Base-by-base conservation (phyloP, 441 rosid genomes). In the Erysimum cheiri region DNA sequence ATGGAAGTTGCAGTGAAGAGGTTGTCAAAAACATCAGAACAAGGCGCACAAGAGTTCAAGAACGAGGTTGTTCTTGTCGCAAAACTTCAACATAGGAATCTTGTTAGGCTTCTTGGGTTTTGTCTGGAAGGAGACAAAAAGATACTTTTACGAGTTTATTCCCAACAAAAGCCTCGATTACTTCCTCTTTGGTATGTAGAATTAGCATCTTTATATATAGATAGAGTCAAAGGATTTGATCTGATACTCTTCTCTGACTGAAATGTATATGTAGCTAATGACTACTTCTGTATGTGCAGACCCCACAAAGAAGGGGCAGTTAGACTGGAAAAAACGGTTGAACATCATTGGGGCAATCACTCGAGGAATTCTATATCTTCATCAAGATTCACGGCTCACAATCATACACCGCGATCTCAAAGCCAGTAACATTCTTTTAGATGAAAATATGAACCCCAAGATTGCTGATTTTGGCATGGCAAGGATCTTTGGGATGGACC, bases 391-490 rank as follows among this genome's bases (percentile, higher is more conserved):
- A 58, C 77, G 70, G 0, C 81, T 78, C 0, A 69, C 70, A 75
- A 81, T 83, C 33, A 83, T 83, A 29, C 85, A 85, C 2, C 81
- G 88, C 0, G 88, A 85, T 58, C 75, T 85, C 6, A 85, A 85
- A 75, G 78, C 85, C 0, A 71, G 79, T 43, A 85, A 85, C 53
- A 31, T 85, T 31, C 69, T 83, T 4, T 39, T 85, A 35, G 86
- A 84, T 39, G 57, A 8, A 0, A 71, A 85, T 24, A 77, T 85
- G 87, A 82, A 79, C 40, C 83, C 84, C 0, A 83, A 85, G 71
- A 71, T 85, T 44, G 73, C 83, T 2, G 87, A 85, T 73, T 85
- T 85, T n/a, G 87, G 87, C 4, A 52, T 76, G 72, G 85, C 84
- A 0, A 81, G 66, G 31, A 52, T 84, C 13, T 60, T 83, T 5